phyloP scores from a whole-genome alignment of 345 rosid genomes.

The Pugionium cornutum region DNA sequence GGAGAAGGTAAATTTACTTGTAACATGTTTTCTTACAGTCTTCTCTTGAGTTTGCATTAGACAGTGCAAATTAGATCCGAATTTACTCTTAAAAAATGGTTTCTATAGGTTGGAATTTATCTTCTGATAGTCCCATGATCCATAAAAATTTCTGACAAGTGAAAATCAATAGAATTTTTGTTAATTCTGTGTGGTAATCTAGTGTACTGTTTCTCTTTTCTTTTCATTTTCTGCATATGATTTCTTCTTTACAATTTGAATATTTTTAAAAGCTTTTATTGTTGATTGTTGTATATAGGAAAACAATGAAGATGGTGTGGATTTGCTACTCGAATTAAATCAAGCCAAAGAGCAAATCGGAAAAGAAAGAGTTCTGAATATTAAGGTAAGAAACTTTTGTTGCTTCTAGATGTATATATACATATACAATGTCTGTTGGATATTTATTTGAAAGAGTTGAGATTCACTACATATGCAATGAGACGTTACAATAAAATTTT shows the following conservation, averaged over 20 bases:
- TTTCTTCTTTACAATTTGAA: not conserved
- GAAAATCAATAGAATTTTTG: not conserved
- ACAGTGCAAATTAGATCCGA: not conserved
- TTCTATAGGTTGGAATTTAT: not conserved
- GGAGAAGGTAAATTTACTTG: slow-evolving; percentile 21
- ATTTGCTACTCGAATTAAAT: slow-evolving; percentile 55
- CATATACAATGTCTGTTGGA: too few relatives aligned
- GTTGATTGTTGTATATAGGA: slow-evolving; percentile 41
- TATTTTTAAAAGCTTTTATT: not conserved
- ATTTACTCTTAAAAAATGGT: not conserved
- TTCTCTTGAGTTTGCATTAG: not conserved
- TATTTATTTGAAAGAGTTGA: too few relatives aligned
- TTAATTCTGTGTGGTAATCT: not conserved
- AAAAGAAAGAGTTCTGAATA: slow-evolving; percentile 51
- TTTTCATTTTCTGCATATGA: not conserved
- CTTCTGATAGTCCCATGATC: slow-evolving; percentile 6
- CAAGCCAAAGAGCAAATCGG: slow-evolving; percentile 67
- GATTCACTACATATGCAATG: too few relatives aligned
- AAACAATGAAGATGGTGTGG: slow-evolving; percentile 49
- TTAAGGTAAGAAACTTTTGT: slow-evolving; percentile 41
- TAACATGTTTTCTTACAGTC: slow-evolving; percentile 1
- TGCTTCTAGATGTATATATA: slow-evolving; percentile 3
- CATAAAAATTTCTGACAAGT: not conserved
- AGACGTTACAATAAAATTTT: too few relatives aligned
- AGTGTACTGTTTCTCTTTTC: not conserved